Evolutionary conservation across 495 filamentous ascomycete genomes (phyloP).

Genomic region (Tuber calosporum): DNA sequence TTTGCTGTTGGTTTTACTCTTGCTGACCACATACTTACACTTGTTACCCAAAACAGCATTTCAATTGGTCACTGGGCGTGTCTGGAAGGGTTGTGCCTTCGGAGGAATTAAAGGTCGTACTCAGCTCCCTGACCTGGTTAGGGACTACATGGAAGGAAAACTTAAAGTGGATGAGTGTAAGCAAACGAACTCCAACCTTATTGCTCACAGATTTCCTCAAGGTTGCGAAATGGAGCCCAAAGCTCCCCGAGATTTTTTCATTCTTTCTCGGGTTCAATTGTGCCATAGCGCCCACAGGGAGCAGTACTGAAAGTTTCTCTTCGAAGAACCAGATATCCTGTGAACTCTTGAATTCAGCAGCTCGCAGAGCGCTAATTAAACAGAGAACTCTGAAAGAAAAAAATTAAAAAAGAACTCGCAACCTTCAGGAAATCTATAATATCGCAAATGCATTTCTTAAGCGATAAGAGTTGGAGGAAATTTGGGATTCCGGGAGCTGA

Average conservation of each 20-base stretch:
- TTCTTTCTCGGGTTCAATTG: no score
- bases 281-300: neutral
- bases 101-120: slow-evolving; percentile 95
- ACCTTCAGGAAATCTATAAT: neutral
- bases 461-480: neutral
- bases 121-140: slow-evolving; percentile 79
- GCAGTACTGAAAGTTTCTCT: neutral
- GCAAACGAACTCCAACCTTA: slow-evolving; percentile 6
- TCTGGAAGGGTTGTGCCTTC: slow-evolving; percentile 97
- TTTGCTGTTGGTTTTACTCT: slow-evolving; percentile 8
- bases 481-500: neutral
- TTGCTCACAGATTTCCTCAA: neutral
- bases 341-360: neutral
- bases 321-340: neutral
- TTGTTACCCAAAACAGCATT: slow-evolving; percentile 60
- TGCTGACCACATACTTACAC: slow-evolving; percentile 12
- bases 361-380: no score
- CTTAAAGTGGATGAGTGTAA: slow-evolving; percentile 92
- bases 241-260: no score
- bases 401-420: neutral
- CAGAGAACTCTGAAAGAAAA: neutral
- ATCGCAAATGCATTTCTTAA: neutral
- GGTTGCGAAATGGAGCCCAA: neutral
- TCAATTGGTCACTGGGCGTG: slow-evolving; percentile 94
- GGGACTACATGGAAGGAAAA: slow-evolving; percentile 79